These are phyloP conservation scores for Macrolepiota fuliginosa DNA, from an alignment of 768 basidiomycete genomes.

Conservation along the genomic window DNA sequence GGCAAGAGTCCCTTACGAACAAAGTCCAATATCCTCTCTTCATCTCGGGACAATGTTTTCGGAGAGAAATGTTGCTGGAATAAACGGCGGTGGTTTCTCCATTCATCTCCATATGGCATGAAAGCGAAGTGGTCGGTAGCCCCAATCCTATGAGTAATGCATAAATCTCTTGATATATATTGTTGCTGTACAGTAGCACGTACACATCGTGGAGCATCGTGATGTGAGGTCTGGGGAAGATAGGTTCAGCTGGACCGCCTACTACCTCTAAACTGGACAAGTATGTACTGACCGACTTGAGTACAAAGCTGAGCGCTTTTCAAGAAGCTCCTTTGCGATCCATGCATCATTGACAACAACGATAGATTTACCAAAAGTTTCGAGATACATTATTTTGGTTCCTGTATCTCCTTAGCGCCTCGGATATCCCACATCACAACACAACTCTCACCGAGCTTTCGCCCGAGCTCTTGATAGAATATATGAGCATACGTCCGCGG, in stretches of 20 bases:
- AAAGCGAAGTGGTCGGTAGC: constrained; percentile 7
- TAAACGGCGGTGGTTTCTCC: constrained; percentile 22
- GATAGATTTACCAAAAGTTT: constrained; percentile 43
- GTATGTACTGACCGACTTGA: constrained; percentile 37
- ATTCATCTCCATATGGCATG: constrained; percentile 24
- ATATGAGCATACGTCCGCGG: constrained; percentile 9
- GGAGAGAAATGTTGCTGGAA: constrained; percentile 26
- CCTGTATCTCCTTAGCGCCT: neutral
- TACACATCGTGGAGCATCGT: constrained; percentile 13
- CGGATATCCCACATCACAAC: neutral
- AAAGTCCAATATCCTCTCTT: constrained; percentile 11
- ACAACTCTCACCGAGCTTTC: constrained; percentile 12
- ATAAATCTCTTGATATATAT: neutral
- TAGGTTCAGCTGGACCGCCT: neutral
- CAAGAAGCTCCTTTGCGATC: constrained; percentile 50
- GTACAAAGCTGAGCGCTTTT: constrained; percentile 54
- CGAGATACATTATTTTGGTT: constrained; percentile 49
- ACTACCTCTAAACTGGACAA: neutral
- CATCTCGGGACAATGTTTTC: neutral
- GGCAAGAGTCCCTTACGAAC: constrained; percentile 7
- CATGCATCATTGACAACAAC: constrained; percentile 38
- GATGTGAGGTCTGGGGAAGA: neutral
- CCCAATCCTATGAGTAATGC: neutral
- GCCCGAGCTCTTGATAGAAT: constrained; percentile 9
- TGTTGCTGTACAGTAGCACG: neutral